phyloP scores from a whole-genome alignment of 768 basidiomycete genomes.

The Panus rudis region DNA sequence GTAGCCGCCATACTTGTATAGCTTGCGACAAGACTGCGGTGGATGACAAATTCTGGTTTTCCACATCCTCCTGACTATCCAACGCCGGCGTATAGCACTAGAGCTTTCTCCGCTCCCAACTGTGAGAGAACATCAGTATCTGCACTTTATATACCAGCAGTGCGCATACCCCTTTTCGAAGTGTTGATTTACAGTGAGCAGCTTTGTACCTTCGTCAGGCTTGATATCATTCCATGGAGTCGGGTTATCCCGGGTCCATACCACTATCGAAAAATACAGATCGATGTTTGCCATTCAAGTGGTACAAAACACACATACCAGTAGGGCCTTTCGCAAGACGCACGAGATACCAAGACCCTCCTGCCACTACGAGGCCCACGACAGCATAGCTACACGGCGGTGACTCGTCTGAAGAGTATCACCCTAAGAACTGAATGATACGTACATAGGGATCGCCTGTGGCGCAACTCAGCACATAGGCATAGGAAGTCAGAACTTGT shows the following conservation, averaged over 20 bases:
- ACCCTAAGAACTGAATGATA: background rate
- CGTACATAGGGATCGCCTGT: slow-evolving; percentile 47
- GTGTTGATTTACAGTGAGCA: slow-evolving; percentile 62
- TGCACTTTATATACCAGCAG: slow-evolving; percentile 6
- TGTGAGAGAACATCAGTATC: slow-evolving; percentile 22
- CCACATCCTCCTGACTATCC: too few species aligned
- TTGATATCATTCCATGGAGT: slow-evolving; percentile 85
- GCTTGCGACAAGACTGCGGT: too few species aligned
- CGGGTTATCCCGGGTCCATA: slow-evolving; percentile 69
- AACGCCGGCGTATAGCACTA: slow-evolving; percentile 26
- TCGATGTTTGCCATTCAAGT: background rate
- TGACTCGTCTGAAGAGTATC: background rate
- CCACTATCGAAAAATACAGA: slow-evolving; percentile 28
- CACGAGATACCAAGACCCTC: slow-evolving; percentile 36
- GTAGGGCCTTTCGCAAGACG: slow-evolving; percentile 38
- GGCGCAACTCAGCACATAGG: slow-evolving; percentile 2
- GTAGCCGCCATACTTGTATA: too few species aligned
- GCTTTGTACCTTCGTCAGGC: slow-evolving; percentile 67
- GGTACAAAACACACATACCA: slow-evolving; percentile 22
- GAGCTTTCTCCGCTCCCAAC: slow-evolving; percentile 73
- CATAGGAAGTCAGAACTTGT: slow-evolving; percentile 5
- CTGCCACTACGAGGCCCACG: slow-evolving; percentile 37
- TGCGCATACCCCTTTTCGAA: slow-evolving; percentile 62
- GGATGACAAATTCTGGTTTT: too few species aligned
- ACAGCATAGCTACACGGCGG: slow-evolving; percentile 35